Evolutionary conservation across 1,139 yeast genomes (phyloP), one percentile per base, ranked within the genome.

Genomic region (Candida pseudoviswanathii): DNA sequence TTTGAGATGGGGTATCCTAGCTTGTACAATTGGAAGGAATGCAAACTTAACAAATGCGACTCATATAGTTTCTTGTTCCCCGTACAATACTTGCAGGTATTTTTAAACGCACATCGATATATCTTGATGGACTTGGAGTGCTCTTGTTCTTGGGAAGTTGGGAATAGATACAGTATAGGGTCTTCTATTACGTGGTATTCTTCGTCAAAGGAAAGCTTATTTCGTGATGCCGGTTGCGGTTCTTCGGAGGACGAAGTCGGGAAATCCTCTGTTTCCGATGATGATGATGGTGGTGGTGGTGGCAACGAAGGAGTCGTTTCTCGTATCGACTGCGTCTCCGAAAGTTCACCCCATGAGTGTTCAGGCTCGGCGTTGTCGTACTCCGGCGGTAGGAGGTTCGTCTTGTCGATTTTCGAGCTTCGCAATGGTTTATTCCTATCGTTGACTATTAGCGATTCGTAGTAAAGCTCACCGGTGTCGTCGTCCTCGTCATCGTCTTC

Each of bases 1-100:
- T 34, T 47, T 26, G 34, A 32, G 0, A 72, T 59, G 0, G 78
- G 78, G 52, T 73, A 75, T 0, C 78, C 78, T 9, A 72, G 53
- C 2, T 51, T 43, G 4, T 50, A 47, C 29, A 75, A 58, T 43
- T 61, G 66, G 0, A 51, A 39, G 2, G 58, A 32, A 50, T 75
- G 80, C 8, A 44, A 46, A 2, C 59, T 59, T 4, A 72, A 52
- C 8, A 75, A 56, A 52, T 75, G 80, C 3, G 55, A 56, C 43
- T 65, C 62, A 54, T 70, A 73, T 27, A 69, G 49, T 6, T 52
- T 45, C 37, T 61, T 65, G 48, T 70, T 70, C 0, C 73, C 75
- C 0, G 77, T 66, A 32, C 70, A 64, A 44, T 67, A 70, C 10
- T 55, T 46, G 52, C 78, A 73, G 3, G 51, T 10, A 1, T 24